Base-by-base conservation (phyloP, 257 asterid species). In the Verbascum thapsus region DNA sequence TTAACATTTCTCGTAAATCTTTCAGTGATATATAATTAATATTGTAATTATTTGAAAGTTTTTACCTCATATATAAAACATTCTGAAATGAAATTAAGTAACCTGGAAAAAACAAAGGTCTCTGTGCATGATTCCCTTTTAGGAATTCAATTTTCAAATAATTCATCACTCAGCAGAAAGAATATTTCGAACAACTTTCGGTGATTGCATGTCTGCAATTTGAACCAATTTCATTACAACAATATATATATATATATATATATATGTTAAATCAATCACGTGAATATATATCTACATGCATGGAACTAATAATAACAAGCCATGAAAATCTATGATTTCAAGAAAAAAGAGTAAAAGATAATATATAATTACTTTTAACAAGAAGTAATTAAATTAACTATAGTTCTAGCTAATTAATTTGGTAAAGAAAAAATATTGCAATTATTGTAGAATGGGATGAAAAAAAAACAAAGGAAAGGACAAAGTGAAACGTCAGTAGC, bases 401-500 rank as follows among this genome's bases (percentile, higher is more conserved):
- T 26, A n/a, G n/a, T n/a, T n/a, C n/a, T n/a, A n/a, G 32, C 32
- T 26, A 5, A 5, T 5, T 26, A 26, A 5, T 26, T 26, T 26
- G 32, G 35, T 20, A 50, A 65, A 40, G 12, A 50, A 65, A 50
- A 19, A 64, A 56, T 67, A 60, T 51, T 39, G 72, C 80, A 80
- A 75, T 77, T 66, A 76, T 77, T 68, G 80, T 63, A 71, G 64
- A 70, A 68, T 51, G 73, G 61, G 68, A 68, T 51, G 73, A 58
- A 59, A 79, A 71, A 74, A 53, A 55, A 71, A 79, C 88, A 81
- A 71, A 77, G 79, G 64, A 87, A 82, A 81, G 77, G 94, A 87
- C 96, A 87, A 87, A 87, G 20, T 64, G 74, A 66, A 80, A 82
- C 90, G 87, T 78, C 89, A 84, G 87, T 26, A 76, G n/a, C n/a